phyloP scores from a whole-genome alignment of 768 basidiomycete genomes.

The Psilocybe subaeruginosa region DNA sequence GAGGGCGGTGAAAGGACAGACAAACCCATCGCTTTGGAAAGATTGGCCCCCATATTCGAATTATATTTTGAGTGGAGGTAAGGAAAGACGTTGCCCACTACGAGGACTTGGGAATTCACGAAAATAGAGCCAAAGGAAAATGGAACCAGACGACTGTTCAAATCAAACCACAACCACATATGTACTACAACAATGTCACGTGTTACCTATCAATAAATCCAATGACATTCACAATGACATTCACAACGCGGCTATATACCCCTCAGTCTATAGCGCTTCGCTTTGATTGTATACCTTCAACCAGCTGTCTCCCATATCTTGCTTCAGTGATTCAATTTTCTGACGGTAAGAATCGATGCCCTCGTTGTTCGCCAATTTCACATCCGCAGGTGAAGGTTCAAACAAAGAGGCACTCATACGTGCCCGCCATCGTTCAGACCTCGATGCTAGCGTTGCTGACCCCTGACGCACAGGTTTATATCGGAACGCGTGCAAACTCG shows the following conservation, averaged over 20 bases:
- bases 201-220: neutral
- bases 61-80: slow-evolving; percentile 39
- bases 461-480: neutral
- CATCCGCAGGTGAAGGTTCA: slow-evolving; percentile 41
- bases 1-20: slow-evolving; percentile 8
- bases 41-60: slow-evolving; percentile 78
- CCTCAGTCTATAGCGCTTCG: neutral
- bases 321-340: slow-evolving; percentile 78
- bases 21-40: slow-evolving; percentile 83
- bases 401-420: slow-evolving; percentile 66
- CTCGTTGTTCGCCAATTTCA: slow-evolving; percentile 28
- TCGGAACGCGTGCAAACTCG: neutral
- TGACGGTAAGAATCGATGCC: slow-evolving; percentile 75
- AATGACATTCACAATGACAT: slow-evolving; percentile 7
- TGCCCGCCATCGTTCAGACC: slow-evolving; percentile 47
- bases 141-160: slow-evolving; percentile 1
- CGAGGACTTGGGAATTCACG: slow-evolving; percentile 14
- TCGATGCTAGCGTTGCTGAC: slow-evolving; percentile 25
- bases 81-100: slow-evolving; percentile 59
- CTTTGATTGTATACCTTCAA: slow-evolving; percentile 72
- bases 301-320: slow-evolving; percentile 92
- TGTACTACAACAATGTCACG: slow-evolving; percentile 4
- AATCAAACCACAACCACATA: neutral
- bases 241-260: neutral
- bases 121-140: slow-evolving; percentile 16